Conservation (phyloP, 2,329 filamentous ascomycete species). For the Grosmannia serpens region DNA sequence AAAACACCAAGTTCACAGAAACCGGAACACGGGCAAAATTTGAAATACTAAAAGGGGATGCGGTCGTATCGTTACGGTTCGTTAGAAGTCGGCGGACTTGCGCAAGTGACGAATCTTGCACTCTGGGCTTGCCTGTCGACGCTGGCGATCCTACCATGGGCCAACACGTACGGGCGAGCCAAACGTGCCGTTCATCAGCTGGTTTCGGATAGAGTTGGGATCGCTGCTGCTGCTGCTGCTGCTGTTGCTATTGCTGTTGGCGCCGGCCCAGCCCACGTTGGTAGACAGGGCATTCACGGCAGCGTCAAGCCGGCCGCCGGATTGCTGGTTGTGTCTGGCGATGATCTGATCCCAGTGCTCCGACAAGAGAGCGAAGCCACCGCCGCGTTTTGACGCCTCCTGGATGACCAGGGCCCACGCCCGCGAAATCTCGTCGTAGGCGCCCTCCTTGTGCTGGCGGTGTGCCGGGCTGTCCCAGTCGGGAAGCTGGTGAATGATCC, state of each 20-base stretch:
- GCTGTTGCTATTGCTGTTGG: conserved; percentile 41
- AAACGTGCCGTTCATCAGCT: conserved; percentile 50
- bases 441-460: conserved; percentile 86
- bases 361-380: conserved; percentile 71
- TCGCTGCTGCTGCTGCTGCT: conserved; percentile 27
- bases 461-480: conserved; percentile 84
- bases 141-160: conserved; percentile 35
- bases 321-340: conserved; percentile 76
- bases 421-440: conserved; percentile 89
- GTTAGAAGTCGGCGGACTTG: conserved; percentile 1
- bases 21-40: not conserved
- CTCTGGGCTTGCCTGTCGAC: not conserved
- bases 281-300: conserved; percentile 68
- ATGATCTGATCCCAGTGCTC: conserved; percentile 88
- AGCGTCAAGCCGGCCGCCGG: conserved; percentile 66
- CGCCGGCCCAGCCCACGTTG: conserved; percentile 68
- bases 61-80: conserved; percentile 9
- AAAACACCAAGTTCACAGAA: not conserved
- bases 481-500: conserved; percentile 79
- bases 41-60: not conserved
- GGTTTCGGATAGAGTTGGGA: conserved; percentile 47
- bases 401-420: conserved; percentile 88
- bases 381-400: conserved; percentile 82
- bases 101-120: too few species aligned
- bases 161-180: conserved; percentile 50